Percentiles rank a stretch among this genome's conserved stretches.
Conservation (phyloP, 306 rosid species). For the Benincasa hispida region DNA sequence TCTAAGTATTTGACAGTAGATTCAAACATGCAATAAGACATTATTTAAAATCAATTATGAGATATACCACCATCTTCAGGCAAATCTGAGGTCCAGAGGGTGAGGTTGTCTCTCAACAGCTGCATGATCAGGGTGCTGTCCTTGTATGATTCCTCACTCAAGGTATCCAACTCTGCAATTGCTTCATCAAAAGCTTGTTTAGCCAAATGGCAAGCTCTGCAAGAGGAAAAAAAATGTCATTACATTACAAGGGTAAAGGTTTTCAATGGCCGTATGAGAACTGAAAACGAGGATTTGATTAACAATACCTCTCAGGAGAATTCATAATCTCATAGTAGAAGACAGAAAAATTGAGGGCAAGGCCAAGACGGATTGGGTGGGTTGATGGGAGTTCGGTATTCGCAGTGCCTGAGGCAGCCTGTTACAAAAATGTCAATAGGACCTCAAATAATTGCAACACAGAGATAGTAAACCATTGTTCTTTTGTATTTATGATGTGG, state of each 20-base stretch:
- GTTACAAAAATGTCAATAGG: conserved; percentile 13
- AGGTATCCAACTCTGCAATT: conserved; percentile 67
- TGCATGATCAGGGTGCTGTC: conserved; percentile 81
- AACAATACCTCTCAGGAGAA: conserved; percentile 54
- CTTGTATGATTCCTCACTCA: conserved; percentile 76
- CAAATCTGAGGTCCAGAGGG: conserved; percentile 77
- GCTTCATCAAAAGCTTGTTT: conserved; percentile 79
- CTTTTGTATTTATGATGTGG: neutral
- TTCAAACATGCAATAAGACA: neutral
- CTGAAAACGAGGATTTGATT: neutral
- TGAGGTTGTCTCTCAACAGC: conserved; percentile 65
- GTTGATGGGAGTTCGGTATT: conserved; percentile 63
- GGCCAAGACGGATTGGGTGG: conserved; percentile 73
- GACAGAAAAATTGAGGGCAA: conserved; percentile 71
- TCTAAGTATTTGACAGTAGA: neutral
- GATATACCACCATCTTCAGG: conserved; percentile 66
- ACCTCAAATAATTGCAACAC: conserved; percentile 10
- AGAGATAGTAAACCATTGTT: neutral
- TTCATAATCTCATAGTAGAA: conserved; percentile 72
- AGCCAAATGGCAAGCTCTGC: conserved; percentile 75
- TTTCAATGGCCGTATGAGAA: neutral
- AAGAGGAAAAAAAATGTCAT: neutral
- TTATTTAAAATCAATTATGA: neutral
- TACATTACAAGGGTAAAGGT: neutral
- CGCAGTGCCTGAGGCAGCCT: conserved; percentile 65